Evolutionary conservation across 225 moss, liverwort and hornwort genomes (phyloP).

Genomic region (Bryoerythrophyllum caledonicum): DNA sequence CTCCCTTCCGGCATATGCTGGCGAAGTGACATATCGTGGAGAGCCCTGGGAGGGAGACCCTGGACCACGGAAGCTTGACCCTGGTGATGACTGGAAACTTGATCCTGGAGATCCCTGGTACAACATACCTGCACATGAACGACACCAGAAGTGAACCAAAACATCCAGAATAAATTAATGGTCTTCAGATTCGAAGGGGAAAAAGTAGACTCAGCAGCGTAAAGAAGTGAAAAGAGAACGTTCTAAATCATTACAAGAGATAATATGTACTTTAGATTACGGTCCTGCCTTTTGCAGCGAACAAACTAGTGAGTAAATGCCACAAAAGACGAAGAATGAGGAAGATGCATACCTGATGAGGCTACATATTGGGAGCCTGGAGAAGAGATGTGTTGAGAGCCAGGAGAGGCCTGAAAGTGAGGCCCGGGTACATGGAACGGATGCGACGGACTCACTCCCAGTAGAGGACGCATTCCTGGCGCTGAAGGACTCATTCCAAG

Average conservation of each 20-base stretch:
- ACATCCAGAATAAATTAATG: not conserved
- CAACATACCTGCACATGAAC: slow-evolving; percentile 31
- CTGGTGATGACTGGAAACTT: slow-evolving; percentile 43
- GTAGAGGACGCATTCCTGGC: slow-evolving; percentile 35
- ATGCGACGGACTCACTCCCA: slow-evolving; percentile 43
- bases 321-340: not conserved
- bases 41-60: slow-evolving; percentile 49
- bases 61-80: slow-evolving; percentile 43
- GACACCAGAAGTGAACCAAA: slow-evolving; percentile 1
- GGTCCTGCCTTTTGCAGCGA: slow-evolving; percentile 8
- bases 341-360: slow-evolving; percentile 34
- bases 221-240: not conserved
- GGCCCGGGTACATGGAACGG: slow-evolving; percentile 36
- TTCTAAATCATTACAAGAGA: slow-evolving; percentile 11
- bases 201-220: slow-evolving; percentile 15
- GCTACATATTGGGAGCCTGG: slow-evolving; percentile 46
- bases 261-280: not conserved
- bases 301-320: not conserved
- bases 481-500: slow-evolving; percentile 47
- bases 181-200: not conserved
- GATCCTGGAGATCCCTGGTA: slow-evolving; percentile 50
- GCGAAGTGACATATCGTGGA: slow-evolving; percentile 50
- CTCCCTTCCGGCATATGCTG: slow-evolving; percentile 43
- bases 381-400: slow-evolving; percentile 37
- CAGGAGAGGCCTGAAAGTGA: slow-evolving; percentile 45